phyloP scores from a whole-genome alignment of 495 filamentous ascomycete species.

The Annulohypoxylon nitens region DNA sequence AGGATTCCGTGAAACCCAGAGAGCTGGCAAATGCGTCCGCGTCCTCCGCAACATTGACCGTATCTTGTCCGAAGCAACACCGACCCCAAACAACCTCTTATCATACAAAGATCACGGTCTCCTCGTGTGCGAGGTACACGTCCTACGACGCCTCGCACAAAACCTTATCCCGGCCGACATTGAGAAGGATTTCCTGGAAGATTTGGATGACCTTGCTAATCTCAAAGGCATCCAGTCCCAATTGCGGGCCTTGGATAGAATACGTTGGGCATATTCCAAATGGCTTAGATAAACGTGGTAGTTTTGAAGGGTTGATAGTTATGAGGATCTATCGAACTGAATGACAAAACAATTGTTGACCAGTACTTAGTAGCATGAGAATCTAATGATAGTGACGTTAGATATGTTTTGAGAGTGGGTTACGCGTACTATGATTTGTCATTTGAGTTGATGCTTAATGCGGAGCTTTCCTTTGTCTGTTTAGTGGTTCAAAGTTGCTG shows the following conservation, averaged over 20 bases:
- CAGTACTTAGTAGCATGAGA: neutral
- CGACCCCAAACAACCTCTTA: conserved; percentile 73
- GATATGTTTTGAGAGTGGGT: conserved; percentile 14
- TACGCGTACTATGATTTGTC: conserved; percentile 8
- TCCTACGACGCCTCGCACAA: conserved; percentile 75
- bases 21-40: conserved; percentile 74
- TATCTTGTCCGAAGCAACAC: conserved; percentile 76
- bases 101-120: conserved; percentile 92
- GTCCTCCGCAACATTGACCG: conserved; percentile 88
- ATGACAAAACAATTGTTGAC: conserved; percentile 1
- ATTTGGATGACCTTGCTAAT: conserved; percentile 84
- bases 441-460: conserved; percentile 9
- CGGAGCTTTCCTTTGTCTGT: conserved; percentile 6
- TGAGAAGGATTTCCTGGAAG: conserved; percentile 84
- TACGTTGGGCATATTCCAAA: conserved; percentile 87
- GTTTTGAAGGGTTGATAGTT: neutral
- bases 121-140: conserved; percentile 87
- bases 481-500: neutral
- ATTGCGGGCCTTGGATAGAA: conserved; percentile 79
- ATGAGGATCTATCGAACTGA: neutral
- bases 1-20: conserved; percentile 70
- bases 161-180: conserved; percentile 75
- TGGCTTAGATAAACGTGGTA: conserved; percentile 65
- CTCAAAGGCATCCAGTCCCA: conserved; percentile 80
- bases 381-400: neutral